Percentiles rank a stretch among this genome's conserved stretches.
Evolutionary conservation across 1,284 basidiomycete genomes (phyloP).

Genomic region (Puccinia coronata): DNA sequence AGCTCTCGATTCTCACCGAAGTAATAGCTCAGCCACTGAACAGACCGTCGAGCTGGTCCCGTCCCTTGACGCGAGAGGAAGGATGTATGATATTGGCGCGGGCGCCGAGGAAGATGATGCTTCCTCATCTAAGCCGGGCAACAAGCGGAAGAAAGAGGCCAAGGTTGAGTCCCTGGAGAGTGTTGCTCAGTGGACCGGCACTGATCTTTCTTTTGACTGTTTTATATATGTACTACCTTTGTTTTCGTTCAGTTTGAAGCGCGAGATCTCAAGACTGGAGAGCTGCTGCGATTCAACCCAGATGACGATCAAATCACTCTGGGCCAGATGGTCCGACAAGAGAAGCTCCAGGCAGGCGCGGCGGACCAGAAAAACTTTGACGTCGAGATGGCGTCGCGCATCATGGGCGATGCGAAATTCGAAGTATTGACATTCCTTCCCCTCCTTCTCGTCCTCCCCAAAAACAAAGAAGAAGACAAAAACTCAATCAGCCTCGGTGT

Average conservation of each 20-base stretch:
- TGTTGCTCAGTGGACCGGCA: too few species aligned
- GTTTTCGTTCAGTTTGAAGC: constrained; percentile 71
- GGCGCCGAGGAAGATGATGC: constrained; percentile 64
- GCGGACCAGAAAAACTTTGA: constrained; percentile 88
- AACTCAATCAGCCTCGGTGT: too few species aligned
- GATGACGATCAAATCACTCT: constrained; percentile 85
- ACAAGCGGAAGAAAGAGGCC: constrained; percentile 71
- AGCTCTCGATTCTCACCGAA: constrained; percentile 51
- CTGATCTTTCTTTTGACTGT: too few species aligned
- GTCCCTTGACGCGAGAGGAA: constrained; percentile 80
- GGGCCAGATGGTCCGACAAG: constrained; percentile 88
- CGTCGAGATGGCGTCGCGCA: constrained; percentile 80
- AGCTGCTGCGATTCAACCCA: constrained; percentile 75
- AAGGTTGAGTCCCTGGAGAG: constrained; percentile 66
- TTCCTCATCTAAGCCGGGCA: constrained; percentile 64
- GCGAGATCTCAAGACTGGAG: constrained; percentile 81
- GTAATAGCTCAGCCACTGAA: constrained; percentile 50
- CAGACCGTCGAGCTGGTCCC: constrained; percentile 75
- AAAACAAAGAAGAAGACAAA: too few species aligned
- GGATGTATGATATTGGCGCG: constrained; percentile 85
- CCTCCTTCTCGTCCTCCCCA: neutral
- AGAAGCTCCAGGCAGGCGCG: constrained; percentile 82
- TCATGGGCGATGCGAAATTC: constrained; percentile 83
- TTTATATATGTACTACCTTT: too few species aligned
- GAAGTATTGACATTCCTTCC: constrained; percentile 61